Base-by-base conservation (phyloP, 192 early-diverging fungal genomes). In the Umbelopsis sp. region DNA sequence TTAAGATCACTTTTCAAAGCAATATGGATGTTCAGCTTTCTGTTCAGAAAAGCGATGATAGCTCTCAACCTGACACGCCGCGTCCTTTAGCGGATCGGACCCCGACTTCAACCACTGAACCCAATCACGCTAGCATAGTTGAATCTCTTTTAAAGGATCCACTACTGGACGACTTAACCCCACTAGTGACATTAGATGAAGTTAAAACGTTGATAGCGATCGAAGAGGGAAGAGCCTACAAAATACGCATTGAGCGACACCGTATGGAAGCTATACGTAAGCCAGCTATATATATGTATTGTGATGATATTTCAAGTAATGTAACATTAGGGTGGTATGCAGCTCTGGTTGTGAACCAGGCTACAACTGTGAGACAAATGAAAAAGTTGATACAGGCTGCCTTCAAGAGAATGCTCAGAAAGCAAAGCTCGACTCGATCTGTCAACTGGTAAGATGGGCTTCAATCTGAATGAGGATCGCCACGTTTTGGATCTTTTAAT, bases 181-280 rank as follows among this genome's bases (percentile, higher is more conserved):
- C 16, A 2, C 13, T n/a, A 4, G 3, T 23, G 11, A 70, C 71
- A 2, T 1, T 70, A 33, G 61, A 78, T 49, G 71, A 70, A 30
- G 27, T 78, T 8, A 64, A 73, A 25, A 61, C 61, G 0, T 49
- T 78, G 49, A 72, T 78, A 46, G 71, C 76, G 6, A 37, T 78
- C 18, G 76, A 78, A 49, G 48, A 67, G 30, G 71, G 69, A 3
- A 64, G 30, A 23, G 76, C 76, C 11, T 78, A 66, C 30, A 10
- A 66, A 12, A 70, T 78, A 9, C 37, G 25, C 13, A 49, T 78
- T 11, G 44, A 70, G 49, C 71, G 76, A 9, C 35, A 20, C 2
- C 46, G 49, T 12, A 35, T 78, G 20, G 50, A 47, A 11, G 45
- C 71, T 8, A 50, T 78, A 27, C 2, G 76, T 78, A 61, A 52